A percentile compares a stretch with the other conserved stretches of the same genome.
These are phyloP conservation scores for Leptomonas seymouri DNA, from an alignment of 208 protist species.

Conservation along the genomic window DNA sequence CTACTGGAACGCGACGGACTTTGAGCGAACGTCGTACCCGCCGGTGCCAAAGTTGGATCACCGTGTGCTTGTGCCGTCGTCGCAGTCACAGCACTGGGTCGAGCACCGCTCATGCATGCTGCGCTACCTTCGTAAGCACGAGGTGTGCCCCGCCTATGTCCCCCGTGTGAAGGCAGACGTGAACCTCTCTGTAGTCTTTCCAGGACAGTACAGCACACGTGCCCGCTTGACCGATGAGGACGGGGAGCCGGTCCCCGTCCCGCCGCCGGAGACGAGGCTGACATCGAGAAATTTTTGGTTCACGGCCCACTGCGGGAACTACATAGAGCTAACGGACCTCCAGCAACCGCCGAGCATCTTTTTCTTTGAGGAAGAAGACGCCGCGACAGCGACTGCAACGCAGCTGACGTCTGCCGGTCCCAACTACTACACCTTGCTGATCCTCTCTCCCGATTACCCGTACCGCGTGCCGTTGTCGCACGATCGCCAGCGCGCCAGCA, in stretches of 20 bases:
- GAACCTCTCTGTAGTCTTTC: conserved; percentile 89
- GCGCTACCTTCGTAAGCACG: conserved; percentile 86
- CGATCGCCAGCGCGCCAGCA: conserved; percentile 35
- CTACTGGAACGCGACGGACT: conserved; percentile 85
- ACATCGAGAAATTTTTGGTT: conserved; percentile 89
- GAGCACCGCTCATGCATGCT: conserved; percentile 54
- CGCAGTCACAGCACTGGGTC: conserved; percentile 42
- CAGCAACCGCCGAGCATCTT: conserved; percentile 86
- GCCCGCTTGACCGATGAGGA: conserved; percentile 58
- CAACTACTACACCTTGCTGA: conserved; percentile 78
- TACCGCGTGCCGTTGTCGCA: conserved; percentile 67
- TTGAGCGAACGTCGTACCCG: conserved; percentile 85
- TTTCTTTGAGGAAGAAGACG: conserved; percentile 44
- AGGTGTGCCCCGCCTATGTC: conserved; percentile 74
- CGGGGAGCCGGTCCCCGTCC: conserved; percentile 52
- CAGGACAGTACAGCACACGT: conserved; percentile 60
- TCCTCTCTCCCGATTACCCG: conserved; percentile 90
- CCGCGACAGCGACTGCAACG: background rate
- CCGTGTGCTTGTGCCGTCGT: conserved; percentile 63
- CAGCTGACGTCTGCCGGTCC: background rate
- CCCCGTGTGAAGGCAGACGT: conserved; percentile 69
- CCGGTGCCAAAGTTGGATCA: conserved; percentile 70
- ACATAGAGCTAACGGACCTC: conserved; percentile 88
- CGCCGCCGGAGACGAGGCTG: conserved; percentile 57
- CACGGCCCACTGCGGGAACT: conserved; percentile 91